Evolutionary conservation across 495 filamentous ascomycete genomes (phyloP), one percentile per base, ranked within the genome.

Genomic region (Lasiosphaeria miniovina): DNA sequence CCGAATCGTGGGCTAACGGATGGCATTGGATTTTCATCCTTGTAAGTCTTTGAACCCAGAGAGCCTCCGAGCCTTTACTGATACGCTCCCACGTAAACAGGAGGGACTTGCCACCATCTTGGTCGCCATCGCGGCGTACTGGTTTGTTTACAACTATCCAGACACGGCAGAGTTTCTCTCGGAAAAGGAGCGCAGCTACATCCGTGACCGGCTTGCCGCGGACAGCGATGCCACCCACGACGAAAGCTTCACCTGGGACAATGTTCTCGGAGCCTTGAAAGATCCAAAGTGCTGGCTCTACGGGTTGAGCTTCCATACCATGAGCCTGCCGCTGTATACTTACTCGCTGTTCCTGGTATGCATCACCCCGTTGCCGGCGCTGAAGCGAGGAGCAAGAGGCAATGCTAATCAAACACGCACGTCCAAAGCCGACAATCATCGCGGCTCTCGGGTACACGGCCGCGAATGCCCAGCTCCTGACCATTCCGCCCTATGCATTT

Each of bases 21-120:
- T 94, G 90, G 90, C 77, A 84, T 9, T 93, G 90, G 86, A 92
- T 93, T 53, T 93, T 93, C 60, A 90, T 92, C 33, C 74, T 93
- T 32, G 87, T 86, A 69, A 56, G 77, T 69, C 3, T 69, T 12
- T 64, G 67, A 11, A 17, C 7, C 12, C 7, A 4, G 8, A 1
- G 54, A 32, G 10, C 14, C 11, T 54, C 6, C 4, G 8, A 3
- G 5, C 15, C 14, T 9, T 12, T 10, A 10, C 7, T 12, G 4
- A 45, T 10, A 7, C 6, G 11, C 12, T 12, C 41, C 31, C 46
- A 46, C 57, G 8, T 49, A 60, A 50, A 36, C 60, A 85, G 84
- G 88, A 90, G 75, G 88, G 88, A 4, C 76, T 90, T 7, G 70
- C 86, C 9, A 93, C 90, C 0, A 77, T 91, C 1, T 49, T 87